These are phyloP conservation scores for Phaffia australis DNA, from an alignment of 768 basidiomycete genomes.

Conservation along the genomic window DNA sequence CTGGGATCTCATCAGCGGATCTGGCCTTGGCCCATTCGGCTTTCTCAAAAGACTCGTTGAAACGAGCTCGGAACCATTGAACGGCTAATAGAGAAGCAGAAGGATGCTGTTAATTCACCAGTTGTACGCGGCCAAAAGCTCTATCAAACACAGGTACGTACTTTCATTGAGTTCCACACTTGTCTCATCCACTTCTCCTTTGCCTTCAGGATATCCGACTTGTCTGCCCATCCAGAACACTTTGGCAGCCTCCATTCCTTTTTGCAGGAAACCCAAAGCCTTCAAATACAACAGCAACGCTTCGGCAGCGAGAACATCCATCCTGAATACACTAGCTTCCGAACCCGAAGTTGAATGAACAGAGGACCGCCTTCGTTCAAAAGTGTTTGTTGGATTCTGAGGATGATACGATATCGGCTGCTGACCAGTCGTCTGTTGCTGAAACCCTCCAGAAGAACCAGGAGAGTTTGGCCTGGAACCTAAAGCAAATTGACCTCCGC, in stretches of 20 bases:
- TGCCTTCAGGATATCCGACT: background rate
- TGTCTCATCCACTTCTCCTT: constrained; percentile 28
- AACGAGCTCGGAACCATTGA: constrained; percentile 84
- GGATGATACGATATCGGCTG: background rate
- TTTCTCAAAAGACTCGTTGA: constrained; percentile 87
- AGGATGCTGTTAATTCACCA: background rate
- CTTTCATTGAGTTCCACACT: constrained; percentile 44
- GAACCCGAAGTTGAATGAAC: constrained; percentile 33
- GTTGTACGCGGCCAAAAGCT: background rate
- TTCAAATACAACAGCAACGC: constrained; percentile 36
- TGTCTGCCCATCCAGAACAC: constrained; percentile 48
- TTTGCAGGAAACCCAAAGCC: constrained; percentile 75
- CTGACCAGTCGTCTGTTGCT: constrained; percentile 11
- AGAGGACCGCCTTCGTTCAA: constrained; percentile 33
- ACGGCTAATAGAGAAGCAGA: constrained; percentile 35
- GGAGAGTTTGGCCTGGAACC: constrained; percentile 18
- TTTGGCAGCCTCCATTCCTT: constrained; percentile 70
- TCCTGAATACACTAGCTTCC: constrained; percentile 27
- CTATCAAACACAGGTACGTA: constrained; percentile 45
- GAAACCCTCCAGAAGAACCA: constrained; percentile 25
- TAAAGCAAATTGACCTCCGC: constrained; percentile 12
- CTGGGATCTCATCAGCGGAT: constrained; percentile 55
- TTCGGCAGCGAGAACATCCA: constrained; percentile 33
- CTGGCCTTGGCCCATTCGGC: constrained; percentile 49
- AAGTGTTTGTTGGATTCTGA: background rate